phyloP scores from a whole-genome alignment of 768 basidiomycete genomes.

The Galerina marginata region DNA sequence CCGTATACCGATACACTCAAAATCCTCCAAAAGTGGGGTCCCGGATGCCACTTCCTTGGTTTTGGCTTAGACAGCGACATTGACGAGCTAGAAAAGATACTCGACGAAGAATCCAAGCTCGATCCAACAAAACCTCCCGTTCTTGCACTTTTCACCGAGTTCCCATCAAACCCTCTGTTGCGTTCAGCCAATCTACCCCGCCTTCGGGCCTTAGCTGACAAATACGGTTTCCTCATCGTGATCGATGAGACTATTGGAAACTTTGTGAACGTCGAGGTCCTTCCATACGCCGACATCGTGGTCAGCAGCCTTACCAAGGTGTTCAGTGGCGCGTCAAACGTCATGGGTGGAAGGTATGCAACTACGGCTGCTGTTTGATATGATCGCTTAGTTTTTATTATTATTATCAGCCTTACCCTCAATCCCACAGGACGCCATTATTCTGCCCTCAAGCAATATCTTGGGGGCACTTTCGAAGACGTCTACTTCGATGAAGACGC shows the following conservation, averaged over 20 bases:
- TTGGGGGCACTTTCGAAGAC: conserved; percentile 76
- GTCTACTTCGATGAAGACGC: conserved; percentile 90
- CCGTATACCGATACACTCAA: conserved; percentile 96
- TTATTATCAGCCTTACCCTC: conserved; percentile 70
- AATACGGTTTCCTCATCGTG: conserved; percentile 86
- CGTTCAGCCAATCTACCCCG: conserved; percentile 81
- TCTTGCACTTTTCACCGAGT: conserved; percentile 88
- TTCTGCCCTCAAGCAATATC: conserved; percentile 60
- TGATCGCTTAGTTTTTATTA: neutral
- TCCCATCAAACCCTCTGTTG: conserved; percentile 94
- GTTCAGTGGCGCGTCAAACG: conserved; percentile 93
- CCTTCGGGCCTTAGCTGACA: conserved; percentile 81
- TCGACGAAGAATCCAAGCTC: conserved; percentile 48
- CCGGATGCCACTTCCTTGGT: conserved; percentile 89
- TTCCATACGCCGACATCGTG: conserved; percentile 87
- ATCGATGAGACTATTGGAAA: conserved; percentile 96
- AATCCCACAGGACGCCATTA: conserved; percentile 84
- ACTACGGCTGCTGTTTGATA: neutral
- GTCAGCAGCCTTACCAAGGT: conserved; percentile 93
- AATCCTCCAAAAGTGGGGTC: conserved; percentile 94
- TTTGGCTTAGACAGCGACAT: conserved; percentile 79
- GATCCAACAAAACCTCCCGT: conserved; percentile 61
- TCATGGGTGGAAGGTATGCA: conserved; percentile 95
- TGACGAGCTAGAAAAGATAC: conserved; percentile 67
- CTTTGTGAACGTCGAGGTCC: conserved; percentile 89